phyloP scores from a whole-genome alignment of 1,284 basidiomycete species.

The Boletus semigastroideus region DNA sequence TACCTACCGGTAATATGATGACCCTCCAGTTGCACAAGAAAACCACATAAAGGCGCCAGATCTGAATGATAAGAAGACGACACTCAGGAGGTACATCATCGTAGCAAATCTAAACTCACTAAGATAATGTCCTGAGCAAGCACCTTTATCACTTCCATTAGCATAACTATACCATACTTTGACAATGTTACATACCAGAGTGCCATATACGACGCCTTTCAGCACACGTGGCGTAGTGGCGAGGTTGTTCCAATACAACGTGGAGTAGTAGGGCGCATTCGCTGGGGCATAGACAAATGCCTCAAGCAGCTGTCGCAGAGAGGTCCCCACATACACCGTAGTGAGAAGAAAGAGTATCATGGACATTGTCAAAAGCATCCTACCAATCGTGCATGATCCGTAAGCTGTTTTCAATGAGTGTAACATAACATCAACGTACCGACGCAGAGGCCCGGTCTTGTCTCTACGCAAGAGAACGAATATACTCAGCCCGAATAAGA shows the following conservation, averaged over 20 bases:
- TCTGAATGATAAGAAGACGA: not conserved
- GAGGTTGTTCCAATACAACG: not conserved
- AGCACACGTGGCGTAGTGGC: not conserved
- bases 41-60: conserved; percentile 2
- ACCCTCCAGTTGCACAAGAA: conserved; percentile 2
- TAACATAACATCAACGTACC: not conserved
- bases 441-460: not conserved
- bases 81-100: not conserved
- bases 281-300: not conserved
- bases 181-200: not conserved
- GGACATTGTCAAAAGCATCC: not conserved
- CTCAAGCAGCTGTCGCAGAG: conserved; percentile 1
- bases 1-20: not conserved
- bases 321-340: not conserved
- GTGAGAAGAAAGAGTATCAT: not conserved
- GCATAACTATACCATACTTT: not conserved
- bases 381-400: not conserved
- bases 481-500: not conserved
- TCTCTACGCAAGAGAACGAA: not conserved
- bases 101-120: not conserved
- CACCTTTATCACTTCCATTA: not conserved
- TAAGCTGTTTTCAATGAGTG: not conserved
- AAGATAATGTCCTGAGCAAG: not conserved
- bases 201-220: not conserved
- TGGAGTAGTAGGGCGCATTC: not conserved